phyloP scores from a whole-genome alignment of 106 monocot species.

The Dioscorea zingiberensis region DNA sequence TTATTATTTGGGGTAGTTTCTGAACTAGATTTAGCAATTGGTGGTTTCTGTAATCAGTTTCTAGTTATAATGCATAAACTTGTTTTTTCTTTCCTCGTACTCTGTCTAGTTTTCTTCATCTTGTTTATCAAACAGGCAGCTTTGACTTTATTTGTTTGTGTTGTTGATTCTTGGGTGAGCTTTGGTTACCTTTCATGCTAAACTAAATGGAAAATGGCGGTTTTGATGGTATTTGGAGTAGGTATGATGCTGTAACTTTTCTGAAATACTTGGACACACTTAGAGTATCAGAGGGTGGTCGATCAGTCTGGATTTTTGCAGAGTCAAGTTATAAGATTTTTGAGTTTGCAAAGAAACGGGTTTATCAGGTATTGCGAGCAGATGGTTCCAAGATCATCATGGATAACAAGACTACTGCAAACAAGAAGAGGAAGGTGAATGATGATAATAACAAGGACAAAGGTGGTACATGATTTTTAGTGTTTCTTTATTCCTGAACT shows the following conservation, averaged over 20 bases:
- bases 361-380: slow-evolving; percentile 63
- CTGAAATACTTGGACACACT: slow-evolving; percentile 92
- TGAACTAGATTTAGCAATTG: too few relatives aligned
- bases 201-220: too few relatives aligned
- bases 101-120: too few relatives aligned
- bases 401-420: slow-evolving; percentile 18
- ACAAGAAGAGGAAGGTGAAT: slow-evolving; percentile 56
- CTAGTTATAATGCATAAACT: too few relatives aligned
- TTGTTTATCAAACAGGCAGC: too few relatives aligned
- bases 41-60: too few relatives aligned
- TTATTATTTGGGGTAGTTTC: too few relatives aligned
- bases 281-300: slow-evolving; percentile 85
- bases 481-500: not conserved
- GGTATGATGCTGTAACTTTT: slow-evolving; percentile 98
- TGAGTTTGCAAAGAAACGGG: slow-evolving; percentile 83
- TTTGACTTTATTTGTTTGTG: too few relatives aligned
- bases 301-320: slow-evolving; percentile 96
- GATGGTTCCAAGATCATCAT: slow-evolving; percentile 43
- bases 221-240: slow-evolving; percentile 12
- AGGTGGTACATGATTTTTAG: slow-evolving; percentile 24
- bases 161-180: too few relatives aligned
- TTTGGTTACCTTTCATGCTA: too few relatives aligned
- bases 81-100: too few relatives aligned
- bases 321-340: slow-evolving; percentile 96
- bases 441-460: slow-evolving; percentile 26